Conservation (phyloP, 228 moss, liverwort and hornwort species). For the Sphagnum fallax region DNA sequence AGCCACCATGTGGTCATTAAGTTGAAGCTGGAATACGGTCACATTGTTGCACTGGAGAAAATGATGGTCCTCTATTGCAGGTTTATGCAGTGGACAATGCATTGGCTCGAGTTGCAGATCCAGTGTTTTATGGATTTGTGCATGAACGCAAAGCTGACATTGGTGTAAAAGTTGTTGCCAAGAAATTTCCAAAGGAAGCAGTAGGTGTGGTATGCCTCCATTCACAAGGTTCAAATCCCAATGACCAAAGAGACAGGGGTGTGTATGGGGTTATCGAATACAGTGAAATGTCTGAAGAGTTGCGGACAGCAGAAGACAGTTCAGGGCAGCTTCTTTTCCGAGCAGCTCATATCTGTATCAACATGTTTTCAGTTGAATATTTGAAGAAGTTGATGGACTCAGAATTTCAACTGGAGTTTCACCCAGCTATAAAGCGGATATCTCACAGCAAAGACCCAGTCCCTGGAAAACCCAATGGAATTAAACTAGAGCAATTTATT, state of each 20-base stretch:
- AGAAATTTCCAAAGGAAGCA: conserved; percentile 58
- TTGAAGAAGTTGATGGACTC: conserved; percentile 39
- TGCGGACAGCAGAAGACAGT: conserved; percentile 45
- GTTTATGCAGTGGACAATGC: conserved; percentile 96
- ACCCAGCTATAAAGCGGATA: conserved; percentile 70
- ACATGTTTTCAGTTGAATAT: conserved; percentile 74
- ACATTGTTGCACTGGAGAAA: too few species aligned
- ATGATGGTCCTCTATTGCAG: conserved; percentile 21
- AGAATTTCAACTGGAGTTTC: conserved; percentile 52
- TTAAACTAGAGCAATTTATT: conserved; percentile 86
- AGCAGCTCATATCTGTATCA: conserved; percentile 89
- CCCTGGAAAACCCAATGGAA: conserved; percentile 67
- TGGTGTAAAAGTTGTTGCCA: conserved; percentile 83
- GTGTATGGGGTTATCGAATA: conserved; percentile 72
- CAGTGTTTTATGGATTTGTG: conserved; percentile 83
- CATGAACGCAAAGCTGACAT: conserved; percentile 58
- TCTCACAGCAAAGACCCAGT: conserved; percentile 42
- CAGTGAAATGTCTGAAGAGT: conserved; percentile 65
- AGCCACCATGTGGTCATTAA: too few species aligned
- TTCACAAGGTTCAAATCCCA: conserved; percentile 6
- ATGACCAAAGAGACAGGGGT: conserved; percentile 3
- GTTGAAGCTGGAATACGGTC: too few species aligned
- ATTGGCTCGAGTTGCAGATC: conserved; percentile 84
- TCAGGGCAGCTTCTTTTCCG: conserved; percentile 49
- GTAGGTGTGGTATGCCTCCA: conserved; percentile 78